Base-by-base conservation (phyloP, 1,284 basidiomycete species). In the Cutaneotrichosporon curvatum region DNA sequence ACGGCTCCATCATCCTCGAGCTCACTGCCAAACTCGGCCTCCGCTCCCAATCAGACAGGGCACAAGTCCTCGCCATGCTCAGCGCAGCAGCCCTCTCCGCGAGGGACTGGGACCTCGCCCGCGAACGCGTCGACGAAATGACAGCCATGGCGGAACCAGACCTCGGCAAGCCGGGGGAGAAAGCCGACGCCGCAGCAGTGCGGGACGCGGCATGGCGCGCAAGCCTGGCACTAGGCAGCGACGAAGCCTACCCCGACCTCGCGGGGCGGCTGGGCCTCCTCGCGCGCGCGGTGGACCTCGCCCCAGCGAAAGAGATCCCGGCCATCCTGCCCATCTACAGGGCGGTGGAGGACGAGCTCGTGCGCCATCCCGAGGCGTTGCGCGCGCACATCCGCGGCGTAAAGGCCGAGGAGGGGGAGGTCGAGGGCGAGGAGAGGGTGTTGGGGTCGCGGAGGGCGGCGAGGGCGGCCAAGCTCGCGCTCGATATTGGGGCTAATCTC, bases 1-100 rank as follows among this genome's bases (percentile, higher is more conserved):
- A 95, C 65, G 81, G 83, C 1, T 82, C 90, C 60, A 84, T 96
- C 50, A 83, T 96, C 40, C 78, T 95, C 32, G 89, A 94, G 44
- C 80, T 96, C 25, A 81, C 84, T 16, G 75, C 81, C 66, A 94
- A 92, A 70, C 81, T 96, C 11, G 91, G 90, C 1, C 87, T 83
- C 65, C 81, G 85, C 63, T 82, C 87, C 43, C 83, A 87, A 62
- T 7, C 25, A 12, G 8, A 28, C 25, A 7, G 25, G 8, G 25
- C 25, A 28, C 8, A 7, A 7, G 79, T 83, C 1, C 76, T 89
- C 32, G 85, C 87, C 28, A 92, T 94, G 88, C 76, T 95, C 31
- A 82, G 82, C 4, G 86, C 88, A 52, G 81, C 86, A 2, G 87
- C 88, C 0, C 76, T 90, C 6, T 81, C 84, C 54, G 78, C 78